A percentile compares a stretch with the other conserved stretches of the same genome.
Conservation (phyloP, 352 stramenopile genomes). For the Aphanomyces cochlioides region DNA sequence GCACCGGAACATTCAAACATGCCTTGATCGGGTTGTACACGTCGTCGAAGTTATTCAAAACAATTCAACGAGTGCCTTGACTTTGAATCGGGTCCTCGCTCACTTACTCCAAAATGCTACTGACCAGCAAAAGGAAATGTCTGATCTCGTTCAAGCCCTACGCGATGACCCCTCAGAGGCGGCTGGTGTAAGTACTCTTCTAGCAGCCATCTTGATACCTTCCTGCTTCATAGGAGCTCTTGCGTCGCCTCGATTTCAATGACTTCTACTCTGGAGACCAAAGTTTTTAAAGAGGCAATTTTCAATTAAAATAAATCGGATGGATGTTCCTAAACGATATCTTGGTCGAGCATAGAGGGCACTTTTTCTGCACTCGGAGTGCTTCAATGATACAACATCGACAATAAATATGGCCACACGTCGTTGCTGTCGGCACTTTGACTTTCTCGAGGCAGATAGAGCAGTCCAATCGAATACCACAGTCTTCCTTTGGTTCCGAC, state of each 20-base stretch:
- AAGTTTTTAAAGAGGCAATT: not conserved
- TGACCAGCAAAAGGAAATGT: not conserved
- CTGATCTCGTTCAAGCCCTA: constrained; percentile 1
- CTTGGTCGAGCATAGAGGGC: constrained; percentile 64
- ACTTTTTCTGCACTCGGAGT: constrained; percentile 86
- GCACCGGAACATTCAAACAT: constrained; percentile 3
- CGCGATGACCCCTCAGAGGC: not conserved
- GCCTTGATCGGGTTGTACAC: not conserved
- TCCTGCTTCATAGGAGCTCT: not conserved
- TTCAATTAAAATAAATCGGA: constrained; percentile 17
- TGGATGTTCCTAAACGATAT: constrained; percentile 13
- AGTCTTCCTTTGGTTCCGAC: not conserved
- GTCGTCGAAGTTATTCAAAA: constrained; percentile 6
- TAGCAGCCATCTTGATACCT: not conserved
- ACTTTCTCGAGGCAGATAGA: constrained; percentile 79
- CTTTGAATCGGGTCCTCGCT: constrained; percentile 1
- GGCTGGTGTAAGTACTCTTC: not conserved
- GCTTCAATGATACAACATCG: constrained; percentile 88
- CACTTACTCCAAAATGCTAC: not conserved
- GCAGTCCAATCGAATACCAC: constrained; percentile 42
- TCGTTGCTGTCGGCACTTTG: constrained; percentile 67
- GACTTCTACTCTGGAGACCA: not conserved
- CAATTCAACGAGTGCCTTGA: not conserved
- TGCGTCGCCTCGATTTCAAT: not conserved
- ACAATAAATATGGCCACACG: constrained; percentile 88